Percentiles rank a stretch among this genome's conserved stretches.
These are phyloP conservation scores for Trametes pubescens DNA, from an alignment of 1,284 basidiomycete genomes.

Conservation along the genomic window DNA sequence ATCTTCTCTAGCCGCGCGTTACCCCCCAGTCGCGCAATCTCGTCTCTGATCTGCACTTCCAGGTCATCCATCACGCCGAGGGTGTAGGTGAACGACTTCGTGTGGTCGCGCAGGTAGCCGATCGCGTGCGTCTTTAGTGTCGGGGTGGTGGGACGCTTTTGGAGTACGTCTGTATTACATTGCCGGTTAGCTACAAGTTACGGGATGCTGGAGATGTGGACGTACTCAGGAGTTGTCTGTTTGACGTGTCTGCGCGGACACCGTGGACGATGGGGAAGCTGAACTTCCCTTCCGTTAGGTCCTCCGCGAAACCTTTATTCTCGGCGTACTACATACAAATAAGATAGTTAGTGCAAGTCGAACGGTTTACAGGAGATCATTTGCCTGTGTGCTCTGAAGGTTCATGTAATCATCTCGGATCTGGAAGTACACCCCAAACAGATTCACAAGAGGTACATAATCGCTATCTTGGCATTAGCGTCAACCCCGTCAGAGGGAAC, in stretches of 20 bases:
- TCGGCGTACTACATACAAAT: constrained; percentile 84
- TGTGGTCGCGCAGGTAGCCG: constrained; percentile 74
- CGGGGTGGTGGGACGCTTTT: constrained; percentile 84
- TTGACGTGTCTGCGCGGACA: constrained; percentile 77
- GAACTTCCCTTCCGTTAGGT: constrained; percentile 96
- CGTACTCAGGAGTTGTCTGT: constrained; percentile 85
- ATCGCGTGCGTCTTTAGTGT: constrained; percentile 85
- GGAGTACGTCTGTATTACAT: constrained; percentile 76
- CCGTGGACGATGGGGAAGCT: constrained; percentile 94
- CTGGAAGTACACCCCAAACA: constrained; percentile 95
- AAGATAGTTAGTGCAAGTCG: no score
- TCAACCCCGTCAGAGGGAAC: not conserved
- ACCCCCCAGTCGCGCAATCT: constrained; percentile 67
- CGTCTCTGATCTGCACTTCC: constrained; percentile 60
- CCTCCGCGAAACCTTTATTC: constrained; percentile 96
- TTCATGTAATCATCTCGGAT: constrained; percentile 99
- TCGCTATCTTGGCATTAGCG: constrained; percentile 58
- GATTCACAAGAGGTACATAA: constrained; percentile 92
- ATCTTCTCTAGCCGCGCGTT: constrained; percentile 58
- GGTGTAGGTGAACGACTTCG: constrained; percentile 82
- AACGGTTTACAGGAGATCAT: no score
- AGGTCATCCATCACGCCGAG: constrained; percentile 64
- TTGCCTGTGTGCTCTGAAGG: constrained; percentile 83
- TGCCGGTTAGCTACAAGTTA: not conserved
- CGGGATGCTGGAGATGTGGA: constrained; percentile 18